Percentiles rank a stretch among this genome's conserved stretches.
phyloP scores from a whole-genome alignment of 1,284 basidiomycete species.

The Trichosporon asahii region DNA sequence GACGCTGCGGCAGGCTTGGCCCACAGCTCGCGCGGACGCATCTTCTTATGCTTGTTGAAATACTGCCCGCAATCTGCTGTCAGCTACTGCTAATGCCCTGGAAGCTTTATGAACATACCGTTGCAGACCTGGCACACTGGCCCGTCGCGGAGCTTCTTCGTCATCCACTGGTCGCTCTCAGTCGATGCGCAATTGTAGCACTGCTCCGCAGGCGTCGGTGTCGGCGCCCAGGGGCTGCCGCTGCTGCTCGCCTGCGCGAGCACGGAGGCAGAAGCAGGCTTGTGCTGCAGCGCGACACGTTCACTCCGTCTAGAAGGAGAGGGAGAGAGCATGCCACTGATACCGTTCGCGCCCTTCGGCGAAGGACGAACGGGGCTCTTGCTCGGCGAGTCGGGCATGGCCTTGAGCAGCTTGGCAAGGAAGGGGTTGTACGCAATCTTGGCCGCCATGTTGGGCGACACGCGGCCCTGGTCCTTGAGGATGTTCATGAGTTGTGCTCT shows the following conservation, averaged over 20 bases:
- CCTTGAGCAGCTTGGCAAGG: slow-evolving; percentile 40
- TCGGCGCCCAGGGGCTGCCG: neutral
- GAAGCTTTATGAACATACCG: slow-evolving; percentile 38
- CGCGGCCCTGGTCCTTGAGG: slow-evolving; percentile 39
- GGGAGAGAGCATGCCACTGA: neutral
- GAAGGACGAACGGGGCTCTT: neutral
- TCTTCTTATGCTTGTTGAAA: slow-evolving; percentile 47
- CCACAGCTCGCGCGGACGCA: slow-evolving; percentile 48
- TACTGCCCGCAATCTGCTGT: slow-evolving; percentile 44
- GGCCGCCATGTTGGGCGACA: slow-evolving; percentile 43
- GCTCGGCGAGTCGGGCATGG: slow-evolving; percentile 27
- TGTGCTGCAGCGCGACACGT: neutral
- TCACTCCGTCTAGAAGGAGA: neutral
- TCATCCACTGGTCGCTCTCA: slow-evolving; percentile 41
- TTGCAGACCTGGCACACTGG: slow-evolving; percentile 45
- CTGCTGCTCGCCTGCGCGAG: neutral
- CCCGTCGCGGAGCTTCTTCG: slow-evolving; percentile 42
- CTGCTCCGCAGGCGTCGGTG: neutral
- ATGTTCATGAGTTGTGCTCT: slow-evolving; percentile 38
- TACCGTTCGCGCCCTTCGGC: slow-evolving; percentile 3
- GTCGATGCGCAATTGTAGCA: slow-evolving; percentile 48
- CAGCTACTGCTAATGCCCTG: no score
- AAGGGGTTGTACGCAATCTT: slow-evolving; percentile 42
- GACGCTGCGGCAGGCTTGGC: neutral
- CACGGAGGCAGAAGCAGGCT: neutral